Percentiles rank a stretch among this genome's conserved stretches.
Conservation (phyloP, 2,329 filamentous ascomycete genomes). For the Colletotrichum coccodes region DNA sequence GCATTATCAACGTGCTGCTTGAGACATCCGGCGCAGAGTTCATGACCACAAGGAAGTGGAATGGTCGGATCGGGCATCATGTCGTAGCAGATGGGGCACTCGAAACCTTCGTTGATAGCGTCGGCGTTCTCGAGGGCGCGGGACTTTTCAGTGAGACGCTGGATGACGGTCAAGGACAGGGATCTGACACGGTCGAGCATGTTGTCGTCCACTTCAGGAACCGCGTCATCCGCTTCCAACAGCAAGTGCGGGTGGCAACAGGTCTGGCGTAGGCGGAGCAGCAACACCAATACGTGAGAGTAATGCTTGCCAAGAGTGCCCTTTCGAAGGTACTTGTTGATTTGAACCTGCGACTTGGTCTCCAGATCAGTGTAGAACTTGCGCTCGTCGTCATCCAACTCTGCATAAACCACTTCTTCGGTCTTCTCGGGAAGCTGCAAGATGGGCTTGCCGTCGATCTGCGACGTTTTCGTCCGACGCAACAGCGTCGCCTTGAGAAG, state of each 20-base stretch:
- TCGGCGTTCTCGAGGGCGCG: slow-evolving; percentile 47
- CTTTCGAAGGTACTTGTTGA: slow-evolving; percentile 80
- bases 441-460: slow-evolving; percentile 83
- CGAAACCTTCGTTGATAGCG: slow-evolving; percentile 59
- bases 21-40: slow-evolving; percentile 82
- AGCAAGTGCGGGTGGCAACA: slow-evolving; percentile 82
- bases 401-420: slow-evolving; percentile 68
- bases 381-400: slow-evolving; percentile 74
- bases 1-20: slow-evolving; percentile 72
- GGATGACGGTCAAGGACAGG: slow-evolving; percentile 69
- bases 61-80: slow-evolving; percentile 75
- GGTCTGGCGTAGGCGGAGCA: slow-evolving; percentile 82
- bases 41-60: slow-evolving; percentile 88
- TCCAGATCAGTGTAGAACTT: slow-evolving; percentile 75
- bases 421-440: slow-evolving; percentile 74
- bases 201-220: slow-evolving; percentile 54
- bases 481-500: slow-evolving; percentile 84
- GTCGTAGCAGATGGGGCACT: slow-evolving; percentile 88
- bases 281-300: slow-evolving; percentile 80
- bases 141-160: slow-evolving; percentile 63
- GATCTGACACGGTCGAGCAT: slow-evolving; percentile 71
- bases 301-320: slow-evolving; percentile 79
- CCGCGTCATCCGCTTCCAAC: slow-evolving; percentile 53
- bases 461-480: slow-evolving; percentile 82
- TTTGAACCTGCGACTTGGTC: slow-evolving; percentile 71